phyloP scores from a whole-genome alignment of 2,329 filamentous ascomycete genomes.

The Aureobasidium namibiae region DNA sequence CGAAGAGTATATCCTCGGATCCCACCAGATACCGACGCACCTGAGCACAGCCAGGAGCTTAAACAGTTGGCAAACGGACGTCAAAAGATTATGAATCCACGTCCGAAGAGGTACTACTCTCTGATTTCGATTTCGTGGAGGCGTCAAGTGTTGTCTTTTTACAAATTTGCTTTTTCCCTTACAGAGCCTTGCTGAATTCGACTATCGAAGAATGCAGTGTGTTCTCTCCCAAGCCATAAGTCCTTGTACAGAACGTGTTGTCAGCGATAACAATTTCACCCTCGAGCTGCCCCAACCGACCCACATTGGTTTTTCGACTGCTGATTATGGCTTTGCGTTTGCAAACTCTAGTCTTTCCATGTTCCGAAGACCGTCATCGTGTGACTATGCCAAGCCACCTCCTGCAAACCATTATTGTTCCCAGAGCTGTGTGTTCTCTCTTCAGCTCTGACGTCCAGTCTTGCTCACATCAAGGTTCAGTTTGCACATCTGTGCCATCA shows the following conservation, averaged over 20 bases:
- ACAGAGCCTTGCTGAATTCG: background rate
- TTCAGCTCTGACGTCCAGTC: background rate
- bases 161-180: background rate
- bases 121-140: background rate
- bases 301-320: too few species aligned
- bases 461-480: background rate
- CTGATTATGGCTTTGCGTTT: too few species aligned
- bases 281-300: too few species aligned
- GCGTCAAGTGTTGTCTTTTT: slow-evolving; percentile 1
- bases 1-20: background rate
- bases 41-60: background rate
- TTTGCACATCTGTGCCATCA: background rate
- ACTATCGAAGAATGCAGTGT: slow-evolving; percentile 4
- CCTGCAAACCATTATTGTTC: background rate
- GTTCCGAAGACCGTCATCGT: too few species aligned
- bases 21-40: background rate
- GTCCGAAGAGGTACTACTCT: background rate
- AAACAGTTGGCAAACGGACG: background rate
- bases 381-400: too few species aligned
- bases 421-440: background rate
- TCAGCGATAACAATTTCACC: too few species aligned
- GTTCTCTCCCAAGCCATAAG: background rate
- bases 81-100: background rate
- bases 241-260: too few species aligned
- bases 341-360: too few species aligned